Evolutionary conservation across 495 filamentous ascomycete genomes (phyloP), one percentile per base, ranked within the genome.

Genomic region (Penicillium crystallinum): DNA sequence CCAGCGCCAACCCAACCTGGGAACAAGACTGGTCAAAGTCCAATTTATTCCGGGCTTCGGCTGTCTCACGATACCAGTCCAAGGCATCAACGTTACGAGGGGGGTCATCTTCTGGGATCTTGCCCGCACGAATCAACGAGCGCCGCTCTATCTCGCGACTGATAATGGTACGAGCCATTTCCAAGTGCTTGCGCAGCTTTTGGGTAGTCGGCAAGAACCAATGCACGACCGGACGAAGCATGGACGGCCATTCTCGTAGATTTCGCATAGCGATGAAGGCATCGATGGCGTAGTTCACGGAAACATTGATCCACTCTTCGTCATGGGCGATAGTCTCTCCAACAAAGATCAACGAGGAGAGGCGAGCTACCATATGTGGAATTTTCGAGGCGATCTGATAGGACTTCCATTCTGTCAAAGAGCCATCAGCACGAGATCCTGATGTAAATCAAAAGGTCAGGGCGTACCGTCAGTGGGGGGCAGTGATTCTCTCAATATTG

Each of bases 311-410:
- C 72, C 85, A 88, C 12, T 81, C 75, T 42, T 76, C 64, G 22
- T 80, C 64, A 2, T 78, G 75, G 54, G 77, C 79, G 36, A 82
- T 54, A 10, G 75, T 69, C 5, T 70, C 56, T 18, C 82, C 84
- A 42, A 85, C 66, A 45, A 86, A 86, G 6, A 80, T 64, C 12
- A 81, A 65, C n/a, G 80, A 77, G 0, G 82, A 82, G 18, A 83
- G 49, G 6, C 73, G 75, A 33, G 80, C 80, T 1, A 87, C 75
- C 11, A 83, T 74, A 21, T 67, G 51, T 1, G 68, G 67, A 6
- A 67, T 38, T 43, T 70, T 56, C 6, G 59, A 40, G 15, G 57
- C 56, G 29, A 74, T 64, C 27, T 59, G 55, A 48, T 62, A 59
- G 5, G 61, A 46, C 11, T 53, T 64, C 67, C 70, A 72, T 45